Evolutionary conservation across 164 flowering plant genomes (phyloP).

Genomic region (Paratinospora sagittata): DNA sequence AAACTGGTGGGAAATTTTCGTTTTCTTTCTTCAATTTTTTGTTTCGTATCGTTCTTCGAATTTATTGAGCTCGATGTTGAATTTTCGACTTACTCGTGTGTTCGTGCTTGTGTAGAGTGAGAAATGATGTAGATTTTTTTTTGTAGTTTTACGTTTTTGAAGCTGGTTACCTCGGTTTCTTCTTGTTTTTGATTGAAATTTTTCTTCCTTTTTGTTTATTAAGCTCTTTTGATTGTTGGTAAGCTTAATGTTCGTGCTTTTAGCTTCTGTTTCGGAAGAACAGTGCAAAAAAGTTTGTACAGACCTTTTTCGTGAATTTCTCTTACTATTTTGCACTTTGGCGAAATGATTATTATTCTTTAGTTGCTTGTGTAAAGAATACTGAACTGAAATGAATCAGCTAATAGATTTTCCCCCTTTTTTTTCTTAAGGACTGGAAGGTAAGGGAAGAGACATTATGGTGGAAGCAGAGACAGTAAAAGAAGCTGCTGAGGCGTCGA

Average conservation of each 20-base stretch:
- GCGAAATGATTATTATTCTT: not conserved
- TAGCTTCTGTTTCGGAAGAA: not conserved
- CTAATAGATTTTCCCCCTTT: not conserved
- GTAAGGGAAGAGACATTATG: conserved; percentile 8
- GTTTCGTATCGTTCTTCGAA: not conserved
- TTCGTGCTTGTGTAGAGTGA: not conserved
- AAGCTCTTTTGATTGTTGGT: not conserved
- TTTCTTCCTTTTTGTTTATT: not conserved
- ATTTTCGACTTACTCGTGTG: not conserved
- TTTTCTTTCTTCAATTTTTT: not conserved
- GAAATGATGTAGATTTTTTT: not conserved
- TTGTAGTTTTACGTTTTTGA: not conserved
- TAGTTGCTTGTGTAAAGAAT: conserved; percentile 2
- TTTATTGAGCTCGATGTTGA: not conserved
- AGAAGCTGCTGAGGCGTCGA: conserved; percentile 9
- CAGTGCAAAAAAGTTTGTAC: not conserved
- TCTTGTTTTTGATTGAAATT: not conserved
- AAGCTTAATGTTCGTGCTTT: too few species aligned
- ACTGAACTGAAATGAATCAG: not conserved
- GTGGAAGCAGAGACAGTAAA: conserved; percentile 15
- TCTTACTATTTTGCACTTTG: not conserved
- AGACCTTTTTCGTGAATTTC: not conserved
- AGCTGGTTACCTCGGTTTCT: not conserved
- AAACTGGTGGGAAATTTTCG: not conserved
- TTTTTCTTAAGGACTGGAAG: not conserved